These are phyloP conservation scores for Trichoderma simmonsii DNA, from an alignment of 2,329 filamentous ascomycete genomes.

Conservation along the genomic window DNA sequence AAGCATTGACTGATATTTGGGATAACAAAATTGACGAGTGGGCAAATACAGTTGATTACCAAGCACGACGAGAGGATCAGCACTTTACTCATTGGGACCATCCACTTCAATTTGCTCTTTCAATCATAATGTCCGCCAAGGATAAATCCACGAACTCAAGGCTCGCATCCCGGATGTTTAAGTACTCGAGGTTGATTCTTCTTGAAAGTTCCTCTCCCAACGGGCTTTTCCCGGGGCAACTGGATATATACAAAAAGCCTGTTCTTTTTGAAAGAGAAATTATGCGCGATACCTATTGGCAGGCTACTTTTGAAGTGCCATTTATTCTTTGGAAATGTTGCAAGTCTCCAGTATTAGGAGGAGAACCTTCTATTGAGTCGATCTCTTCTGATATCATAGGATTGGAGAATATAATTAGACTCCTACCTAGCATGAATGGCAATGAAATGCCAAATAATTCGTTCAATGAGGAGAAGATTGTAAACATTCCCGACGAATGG, in stretches of 20 bases:
- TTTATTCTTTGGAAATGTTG: neutral
- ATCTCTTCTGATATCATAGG: too few relatives aligned
- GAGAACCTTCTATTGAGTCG: too few relatives aligned
- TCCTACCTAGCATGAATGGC: too few relatives aligned
- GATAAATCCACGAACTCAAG: neutral
- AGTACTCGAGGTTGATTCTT: neutral
- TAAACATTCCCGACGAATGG: neutral
- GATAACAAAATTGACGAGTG: neutral
- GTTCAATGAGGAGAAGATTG: neutral
- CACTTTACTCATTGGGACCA: neutral
- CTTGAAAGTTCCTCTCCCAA: neutral
- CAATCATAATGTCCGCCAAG: neutral
- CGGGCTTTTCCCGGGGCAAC: neutral
- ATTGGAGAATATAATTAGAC: too few relatives aligned
- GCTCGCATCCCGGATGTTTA: neutral
- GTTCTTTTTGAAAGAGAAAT: neutral
- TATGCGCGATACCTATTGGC: neutral
- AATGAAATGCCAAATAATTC: neutral
- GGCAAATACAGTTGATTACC: neutral
- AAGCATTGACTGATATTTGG: rapidly evolving
- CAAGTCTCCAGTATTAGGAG: too few relatives aligned
- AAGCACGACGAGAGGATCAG: neutral
- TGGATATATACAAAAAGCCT: neutral
- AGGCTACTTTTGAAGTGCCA: neutral
- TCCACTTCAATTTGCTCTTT: neutral